Conservation (phyloP, 345 rosid species). For the Kernera saxatilis region DNA sequence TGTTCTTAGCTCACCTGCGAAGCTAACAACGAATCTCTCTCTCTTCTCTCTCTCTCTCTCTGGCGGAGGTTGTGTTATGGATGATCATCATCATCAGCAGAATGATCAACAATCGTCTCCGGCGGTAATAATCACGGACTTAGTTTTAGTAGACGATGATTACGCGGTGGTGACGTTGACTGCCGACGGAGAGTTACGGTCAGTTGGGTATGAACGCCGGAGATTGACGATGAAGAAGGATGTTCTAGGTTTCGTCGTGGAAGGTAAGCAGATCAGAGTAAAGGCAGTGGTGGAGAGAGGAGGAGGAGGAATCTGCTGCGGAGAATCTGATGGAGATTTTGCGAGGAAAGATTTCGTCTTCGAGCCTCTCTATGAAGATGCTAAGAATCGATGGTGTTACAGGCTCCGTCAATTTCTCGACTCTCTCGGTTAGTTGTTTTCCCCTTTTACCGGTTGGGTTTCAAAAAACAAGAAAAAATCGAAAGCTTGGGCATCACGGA, state of each 20-base stretch:
- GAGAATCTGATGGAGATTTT: constrained; percentile 33
- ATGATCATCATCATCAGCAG: neutral
- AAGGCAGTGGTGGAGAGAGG: constrained; percentile 40
- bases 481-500: constrained; percentile 15
- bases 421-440: constrained; percentile 46
- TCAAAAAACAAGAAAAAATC: neutral
- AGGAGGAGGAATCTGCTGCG: constrained; percentile 49
- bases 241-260: constrained; percentile 62
- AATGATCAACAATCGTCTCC: neutral
- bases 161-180: constrained; percentile 40
- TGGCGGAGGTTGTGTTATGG: neutral
- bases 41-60: neutral
- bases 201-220: constrained; percentile 31
- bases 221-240: constrained; percentile 51
- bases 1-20: constrained; percentile 13
- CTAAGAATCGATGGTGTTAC: constrained; percentile 45
- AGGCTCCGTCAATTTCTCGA: constrained; percentile 51
- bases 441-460: neutral
- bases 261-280: constrained; percentile 49
- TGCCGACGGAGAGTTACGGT: constrained; percentile 47
- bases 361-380: constrained; percentile 50
- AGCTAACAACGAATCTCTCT: constrained; percentile 9
- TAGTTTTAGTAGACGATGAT: constrained; percentile 41
- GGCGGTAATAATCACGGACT: constrained; percentile 30
- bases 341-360: constrained; percentile 64